These are phyloP conservation scores for Neonectria hederae DNA, from an alignment of 2,329 filamentous ascomycete species.

Conservation along the genomic window DNA sequence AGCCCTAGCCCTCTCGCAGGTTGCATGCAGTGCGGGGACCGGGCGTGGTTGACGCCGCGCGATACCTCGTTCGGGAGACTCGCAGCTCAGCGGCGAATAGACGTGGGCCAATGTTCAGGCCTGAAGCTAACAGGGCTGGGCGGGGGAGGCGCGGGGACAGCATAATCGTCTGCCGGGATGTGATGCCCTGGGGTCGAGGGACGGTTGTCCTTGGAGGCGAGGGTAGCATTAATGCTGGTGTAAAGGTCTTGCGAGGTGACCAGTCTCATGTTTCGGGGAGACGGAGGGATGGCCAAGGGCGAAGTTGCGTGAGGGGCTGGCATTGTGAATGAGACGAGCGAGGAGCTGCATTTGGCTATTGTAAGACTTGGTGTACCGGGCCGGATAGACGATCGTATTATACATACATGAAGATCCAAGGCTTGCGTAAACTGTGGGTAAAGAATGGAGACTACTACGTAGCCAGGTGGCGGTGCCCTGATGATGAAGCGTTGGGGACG, in stretches of 20 bases:
- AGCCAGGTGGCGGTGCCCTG: constrained; percentile 25
- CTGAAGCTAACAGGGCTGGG: constrained; percentile 71
- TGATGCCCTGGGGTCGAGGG: constrained; percentile 58
- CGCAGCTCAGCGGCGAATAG: constrained; percentile 41
- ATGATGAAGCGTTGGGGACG: constrained; percentile 27
- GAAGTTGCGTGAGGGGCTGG: constrained; percentile 51
- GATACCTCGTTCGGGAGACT: constrained; percentile 22
- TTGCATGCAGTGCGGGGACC: constrained; percentile 14
- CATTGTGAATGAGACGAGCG: constrained; percentile 41
- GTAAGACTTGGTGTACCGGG: constrained; percentile 12
- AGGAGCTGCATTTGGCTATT: constrained; percentile 17
- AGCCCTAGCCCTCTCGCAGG: constrained; percentile 9
- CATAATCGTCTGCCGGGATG: constrained; percentile 68
- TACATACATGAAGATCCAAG: constrained; percentile 35
- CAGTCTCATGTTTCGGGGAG: constrained; percentile 56
- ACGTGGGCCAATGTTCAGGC: constrained; percentile 62
- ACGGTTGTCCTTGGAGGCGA: constrained; percentile 55
- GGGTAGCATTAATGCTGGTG: constrained; percentile 62
- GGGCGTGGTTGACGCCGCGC: constrained; percentile 25
- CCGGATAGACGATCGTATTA: constrained; percentile 15
- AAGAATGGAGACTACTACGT: constrained; percentile 27
- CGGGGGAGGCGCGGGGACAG: constrained; percentile 71
- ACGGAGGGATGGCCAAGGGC: constrained; percentile 58
- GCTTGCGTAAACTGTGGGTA: constrained; percentile 43
- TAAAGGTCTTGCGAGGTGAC: constrained; percentile 61